phyloP scores from a whole-genome alignment of 176 grass and related monocot species.

The Eleusine coracana region DNA sequence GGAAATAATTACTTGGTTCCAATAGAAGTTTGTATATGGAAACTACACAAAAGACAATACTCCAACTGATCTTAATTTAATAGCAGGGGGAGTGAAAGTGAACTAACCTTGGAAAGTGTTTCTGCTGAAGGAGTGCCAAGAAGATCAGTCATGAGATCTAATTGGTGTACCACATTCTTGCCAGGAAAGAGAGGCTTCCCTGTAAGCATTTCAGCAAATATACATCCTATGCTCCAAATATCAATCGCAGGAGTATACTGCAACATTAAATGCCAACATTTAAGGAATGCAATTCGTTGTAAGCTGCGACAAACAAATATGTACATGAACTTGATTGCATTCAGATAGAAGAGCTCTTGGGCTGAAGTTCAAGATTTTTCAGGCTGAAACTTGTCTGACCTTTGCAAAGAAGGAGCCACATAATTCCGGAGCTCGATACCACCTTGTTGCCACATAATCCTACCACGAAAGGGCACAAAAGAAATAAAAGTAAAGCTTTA shows the following conservation, averaged over 20 bases:
- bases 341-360: constrained; percentile 6
- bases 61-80: constrained; percentile 26
- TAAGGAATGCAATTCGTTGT: not conserved
- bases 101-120: constrained; percentile 61
- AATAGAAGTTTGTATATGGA: not conserved
- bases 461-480: constrained; percentile 18
- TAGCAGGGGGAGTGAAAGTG: constrained; percentile 26
- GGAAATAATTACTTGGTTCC: not conserved
- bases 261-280: constrained; percentile 32
- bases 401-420: constrained; percentile 89
- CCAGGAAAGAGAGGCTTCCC: constrained; percentile 79
- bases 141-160: constrained; percentile 86
- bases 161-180: constrained; percentile 84
- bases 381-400: constrained; percentile 39
- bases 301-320: not conserved
- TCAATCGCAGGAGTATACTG: constrained; percentile 90
- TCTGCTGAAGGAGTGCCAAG: constrained; percentile 74
- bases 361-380: constrained; percentile 17
- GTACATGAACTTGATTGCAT: not conserved
- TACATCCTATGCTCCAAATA: constrained; percentile 85
- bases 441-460: constrained; percentile 90
- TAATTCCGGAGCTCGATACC: constrained; percentile 88
- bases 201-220: constrained; percentile 86
- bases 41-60: not conserved
- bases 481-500: not conserved